phyloP scores from a whole-genome alignment of 2,329 filamentous ascomycete genomes.

The Neofusicoccum laricinum region DNA sequence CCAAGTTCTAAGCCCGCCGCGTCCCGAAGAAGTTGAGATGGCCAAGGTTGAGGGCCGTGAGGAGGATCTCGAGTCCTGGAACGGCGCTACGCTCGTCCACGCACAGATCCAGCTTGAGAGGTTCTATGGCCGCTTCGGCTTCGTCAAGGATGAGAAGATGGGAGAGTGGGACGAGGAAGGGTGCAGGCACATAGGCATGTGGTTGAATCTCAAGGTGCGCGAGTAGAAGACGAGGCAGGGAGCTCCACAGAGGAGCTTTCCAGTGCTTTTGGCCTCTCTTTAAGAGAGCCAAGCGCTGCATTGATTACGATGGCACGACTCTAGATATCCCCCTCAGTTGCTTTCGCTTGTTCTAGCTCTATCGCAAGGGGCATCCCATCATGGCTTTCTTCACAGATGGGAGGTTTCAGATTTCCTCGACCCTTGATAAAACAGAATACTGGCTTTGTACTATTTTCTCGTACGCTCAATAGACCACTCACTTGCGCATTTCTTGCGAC shows the following conservation, averaged over 20 bases:
- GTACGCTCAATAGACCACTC: not conserved
- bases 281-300: not conserved
- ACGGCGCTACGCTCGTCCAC: conserved; percentile 74
- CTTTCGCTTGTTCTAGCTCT: not conserved
- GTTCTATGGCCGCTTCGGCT: conserved; percentile 71
- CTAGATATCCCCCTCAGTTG: not conserved
- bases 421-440: not conserved
- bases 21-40: conserved; percentile 40
- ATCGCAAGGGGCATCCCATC: not conserved
- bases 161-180: conserved; percentile 17
- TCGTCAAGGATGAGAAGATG: conserved; percentile 38
- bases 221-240: not conserved
- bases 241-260: not conserved
- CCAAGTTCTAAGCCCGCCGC: conserved; percentile 38
- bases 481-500: not conserved
- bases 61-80: conserved; percentile 54
- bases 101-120: conserved; percentile 66
- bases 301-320: not conserved
- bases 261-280: not conserved
- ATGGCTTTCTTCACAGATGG: not conserved
- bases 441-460: not conserved
- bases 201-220: conserved; percentile 46
- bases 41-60: conserved; percentile 44
- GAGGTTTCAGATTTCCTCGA: not conserved
- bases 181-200: conserved; percentile 69